These are phyloP conservation scores for Gossypium bickii DNA, from an alignment of 345 rosid species.

Conservation along the genomic window DNA sequence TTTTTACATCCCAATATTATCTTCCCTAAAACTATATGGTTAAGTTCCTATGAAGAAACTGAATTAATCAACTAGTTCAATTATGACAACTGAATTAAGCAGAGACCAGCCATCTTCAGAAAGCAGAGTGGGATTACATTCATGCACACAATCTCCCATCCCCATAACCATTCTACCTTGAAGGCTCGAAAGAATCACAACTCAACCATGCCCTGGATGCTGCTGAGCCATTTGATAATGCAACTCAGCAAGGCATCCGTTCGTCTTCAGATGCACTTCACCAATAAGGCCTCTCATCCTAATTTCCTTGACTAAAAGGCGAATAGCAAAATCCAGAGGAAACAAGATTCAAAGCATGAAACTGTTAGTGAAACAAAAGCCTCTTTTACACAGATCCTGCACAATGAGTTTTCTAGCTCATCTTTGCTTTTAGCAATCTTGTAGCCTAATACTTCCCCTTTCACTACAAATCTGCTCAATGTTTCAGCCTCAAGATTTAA, in stretches of 20 bases:
- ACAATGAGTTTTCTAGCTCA: background rate
- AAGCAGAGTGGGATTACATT: background rate
- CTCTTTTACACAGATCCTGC: background rate
- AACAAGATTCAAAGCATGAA: background rate
- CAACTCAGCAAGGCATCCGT: background rate
- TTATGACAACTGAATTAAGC: background rate
- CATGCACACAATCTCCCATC: background rate
- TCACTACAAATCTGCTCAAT: background rate
- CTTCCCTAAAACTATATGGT: background rate
- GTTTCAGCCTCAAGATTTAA: background rate
- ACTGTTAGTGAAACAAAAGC: background rate
- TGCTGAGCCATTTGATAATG: background rate
- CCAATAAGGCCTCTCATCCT: background rate
- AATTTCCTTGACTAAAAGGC: background rate
- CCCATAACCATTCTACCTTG: background rate
- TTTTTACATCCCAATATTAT: background rate
- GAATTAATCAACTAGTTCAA: background rate
- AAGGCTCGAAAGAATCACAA: background rate
- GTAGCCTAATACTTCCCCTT: background rate
- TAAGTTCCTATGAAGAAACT: background rate
- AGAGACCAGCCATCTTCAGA: background rate
- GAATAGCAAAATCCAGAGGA: background rate
- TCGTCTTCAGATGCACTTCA: no score
- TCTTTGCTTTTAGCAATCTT: background rate
- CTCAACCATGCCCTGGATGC: background rate